phyloP scores from a whole-genome alignment of 441 rosid genomes.

The Macaranga tanarius region DNA sequence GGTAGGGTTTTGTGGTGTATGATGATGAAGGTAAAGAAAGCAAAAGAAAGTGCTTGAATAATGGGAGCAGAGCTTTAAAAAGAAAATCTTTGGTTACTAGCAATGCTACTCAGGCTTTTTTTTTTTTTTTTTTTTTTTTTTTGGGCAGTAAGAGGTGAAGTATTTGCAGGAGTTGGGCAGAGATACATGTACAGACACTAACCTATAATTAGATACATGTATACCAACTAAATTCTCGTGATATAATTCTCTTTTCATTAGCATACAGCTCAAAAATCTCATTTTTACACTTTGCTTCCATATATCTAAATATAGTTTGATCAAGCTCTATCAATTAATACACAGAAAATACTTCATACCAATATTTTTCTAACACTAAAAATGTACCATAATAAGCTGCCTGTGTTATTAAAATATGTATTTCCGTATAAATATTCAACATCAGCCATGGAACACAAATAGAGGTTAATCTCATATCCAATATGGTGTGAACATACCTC shows the following conservation, averaged over 20 bases:
- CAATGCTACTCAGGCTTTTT: background rate
- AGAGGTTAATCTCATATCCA: no score
- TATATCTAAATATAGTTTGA: no score
- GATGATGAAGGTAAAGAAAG: no score
- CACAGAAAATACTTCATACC: no score
- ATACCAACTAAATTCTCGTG: background rate
- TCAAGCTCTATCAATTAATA: no score
- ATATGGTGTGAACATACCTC: no score
- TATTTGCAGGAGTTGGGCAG: slow-evolving; percentile 11
- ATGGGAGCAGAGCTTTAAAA: slow-evolving; percentile 9
- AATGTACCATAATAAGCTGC: no score
- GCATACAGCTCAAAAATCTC: background rate
- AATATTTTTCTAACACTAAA: no score
- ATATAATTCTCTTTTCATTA: background rate
- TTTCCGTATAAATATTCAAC: no score
- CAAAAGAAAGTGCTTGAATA: slow-evolving; percentile 8
- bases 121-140: background rate
- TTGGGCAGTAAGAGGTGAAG: background rate
- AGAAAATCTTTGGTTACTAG: slow-evolving; percentile 9
- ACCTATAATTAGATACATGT: background rate
- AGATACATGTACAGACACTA: background rate
- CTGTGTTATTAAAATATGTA: no score
- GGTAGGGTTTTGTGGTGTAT: slow-evolving; percentile 29
- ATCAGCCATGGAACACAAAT: no score
- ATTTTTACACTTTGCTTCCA: background rate